Evolutionary conservation across 441 rosid genomes (phyloP), one percentile per base, ranked within the genome.

Genomic region (Theobroma grandiflorum): DNA sequence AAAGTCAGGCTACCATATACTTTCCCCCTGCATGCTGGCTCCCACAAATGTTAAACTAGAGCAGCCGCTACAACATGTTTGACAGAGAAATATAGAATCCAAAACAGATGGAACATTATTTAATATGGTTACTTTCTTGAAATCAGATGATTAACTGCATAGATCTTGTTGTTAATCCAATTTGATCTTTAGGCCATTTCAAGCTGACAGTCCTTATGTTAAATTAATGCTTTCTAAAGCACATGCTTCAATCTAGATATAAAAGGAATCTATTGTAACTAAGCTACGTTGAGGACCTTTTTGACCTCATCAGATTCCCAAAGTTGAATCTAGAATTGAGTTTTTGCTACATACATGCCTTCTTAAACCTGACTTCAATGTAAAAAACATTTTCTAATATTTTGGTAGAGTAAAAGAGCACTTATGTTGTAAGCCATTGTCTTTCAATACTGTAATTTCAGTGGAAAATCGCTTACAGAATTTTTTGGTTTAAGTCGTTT

Each of bases 21-120:
- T 40, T 59, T 59, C 42, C 20, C 55, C 55, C 78, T 59, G 64
- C 55, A 74, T 74, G 55, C 37, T 72, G 63, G 33, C 43, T 57
- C 26, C 49, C 42, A 42, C 26, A 73, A n/a, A 55, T 73, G 49
- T 20, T 55, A 37, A 55, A n/a, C 65, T 55, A 61, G 37, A 73
- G 64, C 6, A 7, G 31, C 47, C 50, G 4, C 10, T 73, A 55
- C 43, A 65, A 38, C 64, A 73, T 31, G 31, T 0, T 26, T 26
- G 31, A 26, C 31, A 26, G 31, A 26, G 31, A 26, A 26, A 26
- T 26, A 26, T 26, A 26, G 31, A 26, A 26, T 26, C 31, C 31
- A 26, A 26, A 26, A 26, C 31, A 26, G 31, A 26, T 26, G 31
- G 31, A 26, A 26, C 31, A 26, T 1, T 26, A 26, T 26, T 26